Conservation (phyloP, 1,284 basidiomycete species). For the Malassezia nana region DNA sequence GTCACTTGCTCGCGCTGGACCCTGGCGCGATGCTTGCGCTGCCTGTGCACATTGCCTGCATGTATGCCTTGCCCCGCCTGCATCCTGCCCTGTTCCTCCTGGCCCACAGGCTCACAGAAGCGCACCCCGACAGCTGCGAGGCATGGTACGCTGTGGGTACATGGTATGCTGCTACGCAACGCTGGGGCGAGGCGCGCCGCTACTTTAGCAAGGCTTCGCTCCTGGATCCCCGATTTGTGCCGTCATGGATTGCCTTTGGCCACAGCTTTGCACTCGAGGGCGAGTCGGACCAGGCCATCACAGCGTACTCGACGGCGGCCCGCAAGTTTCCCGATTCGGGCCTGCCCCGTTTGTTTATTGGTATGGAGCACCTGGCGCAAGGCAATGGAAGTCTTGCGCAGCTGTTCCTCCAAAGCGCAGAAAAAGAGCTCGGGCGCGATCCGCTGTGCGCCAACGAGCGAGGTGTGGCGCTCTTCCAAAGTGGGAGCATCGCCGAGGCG, state of each 20-base stretch:
- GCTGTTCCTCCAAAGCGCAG: conserved; percentile 73
- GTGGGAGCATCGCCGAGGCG: conserved; percentile 63
- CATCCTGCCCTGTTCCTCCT: conserved; percentile 87
- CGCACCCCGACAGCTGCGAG: conserved; percentile 75
- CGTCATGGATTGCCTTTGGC: conserved; percentile 94
- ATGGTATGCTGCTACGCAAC: conserved; percentile 79
- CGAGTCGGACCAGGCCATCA: conserved; percentile 91
- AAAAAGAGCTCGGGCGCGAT: conserved; percentile 69
- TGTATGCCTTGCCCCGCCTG: conserved; percentile 83
- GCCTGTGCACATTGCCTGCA: conserved; percentile 89
- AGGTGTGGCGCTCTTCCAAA: conserved; percentile 82
- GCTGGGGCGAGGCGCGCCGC: conserved; percentile 53
- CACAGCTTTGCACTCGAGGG: conserved; percentile 95
- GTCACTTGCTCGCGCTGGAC: conserved; percentile 30
- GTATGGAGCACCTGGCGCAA: conserved; percentile 91
- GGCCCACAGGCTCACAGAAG: conserved; percentile 84
- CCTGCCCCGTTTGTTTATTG: conserved; percentile 85
- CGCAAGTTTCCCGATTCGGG: conserved; percentile 88
- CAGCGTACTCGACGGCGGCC: conserved; percentile 90
- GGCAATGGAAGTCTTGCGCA: conserved; percentile 72
- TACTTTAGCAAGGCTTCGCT: conserved; percentile 70
- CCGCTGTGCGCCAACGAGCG: conserved; percentile 83
- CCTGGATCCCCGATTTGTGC: conserved; percentile 91
- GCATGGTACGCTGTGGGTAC: conserved; percentile 98
- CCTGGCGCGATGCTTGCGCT: conserved; percentile 52